Base-by-base conservation (phyloP, 2,329 filamentous ascomycete genomes). In the Colletotrichum cuscutae region DNA sequence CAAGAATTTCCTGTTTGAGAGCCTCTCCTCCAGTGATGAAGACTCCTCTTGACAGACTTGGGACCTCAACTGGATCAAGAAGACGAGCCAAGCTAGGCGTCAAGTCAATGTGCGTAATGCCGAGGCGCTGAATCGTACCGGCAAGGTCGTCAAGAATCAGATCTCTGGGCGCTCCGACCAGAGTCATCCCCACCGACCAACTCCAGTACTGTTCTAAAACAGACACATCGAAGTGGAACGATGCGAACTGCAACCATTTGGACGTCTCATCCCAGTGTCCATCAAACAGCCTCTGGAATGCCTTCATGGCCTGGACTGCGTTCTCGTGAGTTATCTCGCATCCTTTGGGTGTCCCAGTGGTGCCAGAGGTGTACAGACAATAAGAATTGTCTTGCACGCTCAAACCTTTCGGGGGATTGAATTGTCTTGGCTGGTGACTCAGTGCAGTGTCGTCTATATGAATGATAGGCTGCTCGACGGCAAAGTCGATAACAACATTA, bases 201-300 rank as follows among this genome's bases (percentile, higher is more conserved):
- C 92, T 97, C 95, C 95, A 98, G 80, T 96, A 98, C 78, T 98
- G 95, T 79, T 98, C 95, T 0, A 98, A 87, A 0, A 98, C 93
- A 1, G 94, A 97, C 4, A 98, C 95, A 77, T 98, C 96, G 74
- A 98, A 98, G 81, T 98, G 96, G 69, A 98, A 94, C 0, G 95
- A 95, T 1, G 96, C 96, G 79, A 98, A 98, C 79, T 98, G 96
- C 1, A 98, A 86, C 92, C 95, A 98, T 71, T 93, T 90, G 0
- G 95, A 97, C 0, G 88, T 79, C 0, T 86, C 77, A 53, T 93
- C 88, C 94, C 95, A 97, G 77, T 94, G 93, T 0, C 88, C 90
- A 5, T 83, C 82, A 78, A 98, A 98, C 0, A 98, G 86, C 35
- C 91, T 85, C 77, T 94, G 92, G 80, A 98, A 98, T 0, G 95